phyloP scores from a whole-genome alignment of 75 land plant genomes.

The Sequoiadendron giganteum region DNA sequence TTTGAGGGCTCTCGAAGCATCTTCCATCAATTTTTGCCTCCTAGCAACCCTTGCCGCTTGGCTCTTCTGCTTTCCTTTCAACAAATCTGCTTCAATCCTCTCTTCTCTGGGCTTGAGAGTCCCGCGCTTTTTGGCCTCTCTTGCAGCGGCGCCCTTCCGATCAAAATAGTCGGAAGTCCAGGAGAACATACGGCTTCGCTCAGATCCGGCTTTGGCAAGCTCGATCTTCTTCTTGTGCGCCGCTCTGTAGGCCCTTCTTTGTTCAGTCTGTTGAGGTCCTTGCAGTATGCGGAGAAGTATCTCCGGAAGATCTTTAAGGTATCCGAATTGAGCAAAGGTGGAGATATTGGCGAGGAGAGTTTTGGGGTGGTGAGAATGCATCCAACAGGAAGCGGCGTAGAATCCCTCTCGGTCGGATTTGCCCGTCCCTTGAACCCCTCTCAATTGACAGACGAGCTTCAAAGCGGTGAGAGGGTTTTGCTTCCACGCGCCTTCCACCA shows the following conservation, averaged over 20 bases:
- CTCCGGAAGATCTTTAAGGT: conserved; percentile 77
- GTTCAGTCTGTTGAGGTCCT: conserved; percentile 21
- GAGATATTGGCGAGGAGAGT: conserved; percentile 51
- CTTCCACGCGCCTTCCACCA: conserved; percentile 50
- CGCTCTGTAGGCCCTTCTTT: not conserved
- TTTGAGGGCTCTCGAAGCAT: conserved; percentile 34
- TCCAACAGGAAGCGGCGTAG: conserved; percentile 64
- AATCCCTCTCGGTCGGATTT: conserved; percentile 70
- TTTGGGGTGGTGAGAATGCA: conserved; percentile 56
- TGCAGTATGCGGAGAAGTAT: conserved; percentile 47
- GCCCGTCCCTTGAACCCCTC: conserved; percentile 79
- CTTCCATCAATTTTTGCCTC: conserved; percentile 22
- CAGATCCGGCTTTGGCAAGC: not conserved
- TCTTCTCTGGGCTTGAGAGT: conserved; percentile 21
- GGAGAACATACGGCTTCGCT: too few relatives aligned
- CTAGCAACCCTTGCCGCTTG: conserved; percentile 31
- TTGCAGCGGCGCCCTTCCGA: conserved; percentile 34
- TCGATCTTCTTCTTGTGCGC: conserved; percentile 7
- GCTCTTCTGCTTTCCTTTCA: conserved; percentile 14
- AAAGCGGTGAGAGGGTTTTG: conserved; percentile 53
- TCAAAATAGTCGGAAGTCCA: conserved; percentile 14
- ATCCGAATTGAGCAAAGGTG: conserved; percentile 54
- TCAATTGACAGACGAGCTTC: conserved; percentile 68
- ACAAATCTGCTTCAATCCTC: conserved; percentile 20
- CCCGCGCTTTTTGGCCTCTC: conserved; percentile 16